Percentiles rank a stretch among this genome's conserved stretches.
Conservation (phyloP, 805 yeast species). For the Maudiozyma pseudohumilis region DNA sequence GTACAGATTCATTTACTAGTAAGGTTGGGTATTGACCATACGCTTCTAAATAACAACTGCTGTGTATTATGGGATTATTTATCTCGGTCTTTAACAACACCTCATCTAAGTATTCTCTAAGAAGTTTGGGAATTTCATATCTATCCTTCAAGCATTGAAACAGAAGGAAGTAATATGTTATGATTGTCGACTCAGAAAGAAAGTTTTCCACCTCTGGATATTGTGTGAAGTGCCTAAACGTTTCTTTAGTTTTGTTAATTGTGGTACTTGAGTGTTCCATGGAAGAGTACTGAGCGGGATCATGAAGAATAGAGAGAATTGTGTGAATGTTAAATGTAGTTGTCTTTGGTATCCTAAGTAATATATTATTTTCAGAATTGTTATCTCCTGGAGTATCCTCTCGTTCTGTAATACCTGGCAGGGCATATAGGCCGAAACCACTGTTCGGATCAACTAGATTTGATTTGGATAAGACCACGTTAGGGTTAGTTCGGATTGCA, state of each 20-base stretch:
- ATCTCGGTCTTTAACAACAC: conserved; percentile 15
- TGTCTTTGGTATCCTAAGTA: conserved; percentile 33
- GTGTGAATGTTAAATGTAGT: conserved; percentile 28
- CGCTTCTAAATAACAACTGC: conserved; percentile 9
- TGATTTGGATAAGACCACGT: neutral
- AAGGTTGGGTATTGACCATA: conserved; percentile 5
- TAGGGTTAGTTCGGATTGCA: neutral
- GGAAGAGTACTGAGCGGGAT: conserved; percentile 16
- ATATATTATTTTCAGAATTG: conserved; percentile 10
- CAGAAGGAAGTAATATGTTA: conserved; percentile 15
- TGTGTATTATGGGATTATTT: conserved; percentile 4
- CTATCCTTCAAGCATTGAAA: conserved; percentile 7
- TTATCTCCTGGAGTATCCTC: neutral
- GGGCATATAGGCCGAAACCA: conserved; percentile 18
- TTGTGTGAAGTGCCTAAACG: conserved; percentile 22
- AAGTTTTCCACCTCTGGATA: conserved; percentile 7
- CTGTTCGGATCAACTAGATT: conserved; percentile 26
- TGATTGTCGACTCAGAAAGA: conserved; percentile 15
- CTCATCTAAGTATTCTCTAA: conserved; percentile 14
- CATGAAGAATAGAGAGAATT: conserved; percentile 12
- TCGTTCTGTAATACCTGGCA: too few relatives aligned
- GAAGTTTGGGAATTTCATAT: conserved; percentile 13
- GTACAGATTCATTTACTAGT: conserved; percentile 2
- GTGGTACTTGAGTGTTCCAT: conserved; percentile 21
- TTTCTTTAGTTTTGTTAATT: conserved; percentile 20